These are phyloP conservation scores for Cyberlindnera petersonii DNA, from an alignment of 805 yeast genomes.

Conservation along the genomic window DNA sequence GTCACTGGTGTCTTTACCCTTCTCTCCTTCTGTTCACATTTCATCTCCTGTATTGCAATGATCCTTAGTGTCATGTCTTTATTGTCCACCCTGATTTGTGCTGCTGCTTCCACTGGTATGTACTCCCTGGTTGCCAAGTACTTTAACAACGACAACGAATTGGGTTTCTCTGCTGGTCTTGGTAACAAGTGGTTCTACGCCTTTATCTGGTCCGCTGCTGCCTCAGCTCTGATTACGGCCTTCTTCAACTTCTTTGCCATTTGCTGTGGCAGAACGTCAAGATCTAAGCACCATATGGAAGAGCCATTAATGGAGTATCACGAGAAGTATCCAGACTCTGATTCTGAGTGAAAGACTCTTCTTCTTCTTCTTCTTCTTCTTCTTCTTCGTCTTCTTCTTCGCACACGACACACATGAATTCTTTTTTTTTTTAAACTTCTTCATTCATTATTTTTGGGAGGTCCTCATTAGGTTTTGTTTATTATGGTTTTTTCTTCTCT, in stretches of 20 bases:
- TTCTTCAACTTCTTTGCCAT: constrained; percentile 32
- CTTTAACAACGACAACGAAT: constrained; percentile 46
- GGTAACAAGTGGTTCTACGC: constrained; percentile 48
- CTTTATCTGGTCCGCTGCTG: constrained; percentile 61
- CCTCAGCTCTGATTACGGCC: constrained; percentile 40
- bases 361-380: not conserved
- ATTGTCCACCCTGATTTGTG: constrained; percentile 37
- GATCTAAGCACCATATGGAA: constrained; percentile 4
- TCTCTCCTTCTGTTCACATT: constrained; percentile 43
- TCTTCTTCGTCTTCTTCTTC: not conserved
- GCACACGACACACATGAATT: not conserved
- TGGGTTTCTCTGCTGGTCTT: constrained; percentile 54
- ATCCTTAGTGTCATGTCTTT: constrained; percentile 41
- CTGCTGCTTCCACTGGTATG: constrained; percentile 63
- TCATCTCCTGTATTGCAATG: constrained; percentile 42
- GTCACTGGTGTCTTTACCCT: constrained; percentile 41
- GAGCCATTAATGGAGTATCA: constrained; percentile 22
- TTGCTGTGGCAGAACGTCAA: constrained; percentile 37
- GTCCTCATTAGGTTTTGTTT: too few relatives aligned
- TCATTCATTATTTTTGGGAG: too few relatives aligned
- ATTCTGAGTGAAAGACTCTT: constrained; percentile 4
- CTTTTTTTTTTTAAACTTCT: not conserved
- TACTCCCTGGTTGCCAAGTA: constrained; percentile 44
- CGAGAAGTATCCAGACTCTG: constrained; percentile 14
- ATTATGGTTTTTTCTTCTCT: too few relatives aligned